Conservation (phyloP, 73 alveolate species). For the Breviolum minutum region DNA sequence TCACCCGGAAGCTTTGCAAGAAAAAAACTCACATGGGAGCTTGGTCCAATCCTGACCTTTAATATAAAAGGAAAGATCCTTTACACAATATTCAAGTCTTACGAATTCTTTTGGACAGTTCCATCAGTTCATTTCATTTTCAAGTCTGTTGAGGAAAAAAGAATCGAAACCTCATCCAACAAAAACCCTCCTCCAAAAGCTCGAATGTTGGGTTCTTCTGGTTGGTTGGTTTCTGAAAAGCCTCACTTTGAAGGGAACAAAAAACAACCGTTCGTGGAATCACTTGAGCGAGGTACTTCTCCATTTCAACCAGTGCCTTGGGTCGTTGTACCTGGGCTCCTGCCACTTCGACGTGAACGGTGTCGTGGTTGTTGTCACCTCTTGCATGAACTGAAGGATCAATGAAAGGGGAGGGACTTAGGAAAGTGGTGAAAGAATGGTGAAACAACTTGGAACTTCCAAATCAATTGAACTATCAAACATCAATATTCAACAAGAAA, state of each 20-base stretch:
- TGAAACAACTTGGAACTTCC: not conserved
- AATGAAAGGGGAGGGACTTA: no score
- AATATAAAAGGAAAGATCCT: no score
- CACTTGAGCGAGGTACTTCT: not conserved
- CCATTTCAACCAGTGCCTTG: slow-evolving; percentile 42
- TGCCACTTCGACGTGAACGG: not conserved
- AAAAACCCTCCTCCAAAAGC: not conserved
- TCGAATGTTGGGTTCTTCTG: not conserved
- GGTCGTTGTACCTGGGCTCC: not conserved
- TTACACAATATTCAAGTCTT: not conserved
- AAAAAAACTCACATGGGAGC: no score
- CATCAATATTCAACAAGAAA: not conserved
- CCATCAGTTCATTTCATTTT: no score
- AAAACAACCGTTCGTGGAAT: not conserved
- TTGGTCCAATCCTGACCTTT: not conserved
- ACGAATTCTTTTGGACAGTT: not conserved
- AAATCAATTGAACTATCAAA: not conserved
- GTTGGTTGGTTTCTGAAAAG: not conserved
- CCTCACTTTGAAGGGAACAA: not conserved
- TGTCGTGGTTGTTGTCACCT: not conserved
- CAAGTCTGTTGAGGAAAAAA: no score
- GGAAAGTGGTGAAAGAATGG: no score
- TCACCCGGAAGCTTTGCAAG: no score
- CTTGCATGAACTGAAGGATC: no score
- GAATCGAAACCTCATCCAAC: not conserved